Base-by-base conservation (phyloP, 73 alveolate genomes). In the Stentor coeruleus region DNA sequence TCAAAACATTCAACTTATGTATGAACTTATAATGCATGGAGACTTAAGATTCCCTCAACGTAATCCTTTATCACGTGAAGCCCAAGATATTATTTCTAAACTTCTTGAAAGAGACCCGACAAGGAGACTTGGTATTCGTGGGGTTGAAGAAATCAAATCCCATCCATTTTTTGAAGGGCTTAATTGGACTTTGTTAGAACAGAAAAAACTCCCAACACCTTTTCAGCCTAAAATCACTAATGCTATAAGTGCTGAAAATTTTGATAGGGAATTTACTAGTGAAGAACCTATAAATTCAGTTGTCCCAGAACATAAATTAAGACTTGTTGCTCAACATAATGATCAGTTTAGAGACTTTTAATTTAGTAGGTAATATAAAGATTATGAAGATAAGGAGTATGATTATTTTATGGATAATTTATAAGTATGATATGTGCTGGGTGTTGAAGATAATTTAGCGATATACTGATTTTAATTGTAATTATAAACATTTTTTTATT, bases 121-220 rank as follows among this genome's bases (percentile, higher is more conserved):
- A 11, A 6, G 6, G 6, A 49, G 66, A 49, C 66, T 49, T 6
- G 66, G 66, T 11, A 49, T 6, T 49, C 66, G 20, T 11, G 66
- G 66, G 66, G 6, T 49, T 49, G 66, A 49, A 49, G 28, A 49
- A 20, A 20, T 49, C 66, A 49, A 49, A 49, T 6, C 28, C 20
- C 66, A 49, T 49, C 66, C 66, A 11, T 49, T 6, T 6, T 6
- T 49, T 49, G 20, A 20, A 20, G 20, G 20, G 66, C 20, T 49
- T 49, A 11, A 6, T 11, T 49, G 66, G 66, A 20, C 6, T 38
- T 84, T 85, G 76, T 91, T 94, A 59, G 89, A 59, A 39, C 75
- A 83, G 55, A 92, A 89, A 84, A 75, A 94, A 81, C 58, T 87
- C 57, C 86, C 77, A 38, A 96, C 98, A 15, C 98, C 98, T 15